These are phyloP conservation scores for Clavariopsis aquatica DNA, from an alignment of 495 filamentous ascomycete genomes.

Conservation along the genomic window DNA sequence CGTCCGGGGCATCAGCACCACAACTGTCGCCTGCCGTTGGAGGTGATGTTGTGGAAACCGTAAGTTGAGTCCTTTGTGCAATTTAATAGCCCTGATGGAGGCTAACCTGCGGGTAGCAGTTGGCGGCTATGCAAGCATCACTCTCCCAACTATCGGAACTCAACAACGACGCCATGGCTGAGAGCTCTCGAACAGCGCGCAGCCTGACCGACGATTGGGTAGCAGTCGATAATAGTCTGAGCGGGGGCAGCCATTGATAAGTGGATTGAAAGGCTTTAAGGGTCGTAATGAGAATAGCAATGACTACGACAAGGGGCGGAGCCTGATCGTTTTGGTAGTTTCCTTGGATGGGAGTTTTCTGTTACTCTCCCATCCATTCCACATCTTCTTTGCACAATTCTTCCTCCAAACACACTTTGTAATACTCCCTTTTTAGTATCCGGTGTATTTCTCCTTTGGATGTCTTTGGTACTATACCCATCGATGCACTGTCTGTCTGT, in stretches of 20 bases:
- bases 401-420: not conserved
- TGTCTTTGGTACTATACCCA: constrained; percentile 1
- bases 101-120: constrained; percentile 35
- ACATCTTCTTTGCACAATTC: not conserved
- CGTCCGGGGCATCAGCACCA: constrained; percentile 12
- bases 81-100: not conserved
- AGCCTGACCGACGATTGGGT: constrained; percentile 28
- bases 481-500: not conserved
- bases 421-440: not conserved
- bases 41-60: constrained; percentile 32
- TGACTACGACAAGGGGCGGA: not conserved
- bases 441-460: not conserved
- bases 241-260: not conserved
- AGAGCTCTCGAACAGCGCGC: constrained; percentile 34
- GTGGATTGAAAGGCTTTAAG: not conserved
- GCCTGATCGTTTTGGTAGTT: not conserved
- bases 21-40: constrained; percentile 7
- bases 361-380: not conserved
- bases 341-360: not conserved
- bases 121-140: constrained; percentile 38
- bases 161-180: constrained; percentile 37
- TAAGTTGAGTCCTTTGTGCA: constrained; percentile 10
- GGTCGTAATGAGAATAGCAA: not conserved
- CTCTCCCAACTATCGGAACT: constrained; percentile 32
- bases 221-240: constrained; percentile 13